Conservation (phyloP, 495 filamentous ascomycete species). For the Penicillium samsonianum region DNA sequence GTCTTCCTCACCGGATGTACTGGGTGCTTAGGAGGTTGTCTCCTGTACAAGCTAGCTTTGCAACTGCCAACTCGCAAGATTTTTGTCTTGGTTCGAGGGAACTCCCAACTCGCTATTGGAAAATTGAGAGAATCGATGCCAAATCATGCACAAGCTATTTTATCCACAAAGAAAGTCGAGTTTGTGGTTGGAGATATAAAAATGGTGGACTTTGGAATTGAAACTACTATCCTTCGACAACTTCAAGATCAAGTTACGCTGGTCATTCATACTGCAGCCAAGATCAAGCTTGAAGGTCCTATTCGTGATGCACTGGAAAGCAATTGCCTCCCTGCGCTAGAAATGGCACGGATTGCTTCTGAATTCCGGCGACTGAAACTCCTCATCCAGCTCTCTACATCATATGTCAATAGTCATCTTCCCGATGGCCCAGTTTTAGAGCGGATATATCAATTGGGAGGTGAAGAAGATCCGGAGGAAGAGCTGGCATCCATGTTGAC, state of each 20-base stretch:
- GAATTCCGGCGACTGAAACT: constrained; percentile 35
- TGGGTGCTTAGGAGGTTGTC: constrained; percentile 39
- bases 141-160: constrained; percentile 31
- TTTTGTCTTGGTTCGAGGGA: constrained; percentile 34
- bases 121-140: constrained; percentile 40
- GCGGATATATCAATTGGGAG: constrained; percentile 27
- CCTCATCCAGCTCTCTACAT: constrained; percentile 40
- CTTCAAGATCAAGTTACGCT: constrained; percentile 35
- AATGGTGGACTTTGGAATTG: constrained; percentile 31
- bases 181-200: constrained; percentile 40
- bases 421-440: constrained; percentile 39
- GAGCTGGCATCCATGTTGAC: constrained; percentile 33
- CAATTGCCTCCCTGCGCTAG: constrained; percentile 41
- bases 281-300: constrained; percentile 35
- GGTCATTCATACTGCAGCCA: constrained; percentile 43
- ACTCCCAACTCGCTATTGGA: constrained; percentile 28
- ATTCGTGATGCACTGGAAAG: constrained; percentile 37
- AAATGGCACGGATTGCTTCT: constrained; percentile 35
- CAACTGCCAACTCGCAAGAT: constrained; percentile 40
- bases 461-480: constrained; percentile 35
- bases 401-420: constrained; percentile 41
- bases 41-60: constrained; percentile 40
- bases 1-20: constrained; percentile 44
- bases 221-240: constrained; percentile 17
- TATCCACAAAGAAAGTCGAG: constrained; percentile 31